Conservation (phyloP, 2,329 filamentous ascomycete species). For the Magnaporthiopsis poae region DNA sequence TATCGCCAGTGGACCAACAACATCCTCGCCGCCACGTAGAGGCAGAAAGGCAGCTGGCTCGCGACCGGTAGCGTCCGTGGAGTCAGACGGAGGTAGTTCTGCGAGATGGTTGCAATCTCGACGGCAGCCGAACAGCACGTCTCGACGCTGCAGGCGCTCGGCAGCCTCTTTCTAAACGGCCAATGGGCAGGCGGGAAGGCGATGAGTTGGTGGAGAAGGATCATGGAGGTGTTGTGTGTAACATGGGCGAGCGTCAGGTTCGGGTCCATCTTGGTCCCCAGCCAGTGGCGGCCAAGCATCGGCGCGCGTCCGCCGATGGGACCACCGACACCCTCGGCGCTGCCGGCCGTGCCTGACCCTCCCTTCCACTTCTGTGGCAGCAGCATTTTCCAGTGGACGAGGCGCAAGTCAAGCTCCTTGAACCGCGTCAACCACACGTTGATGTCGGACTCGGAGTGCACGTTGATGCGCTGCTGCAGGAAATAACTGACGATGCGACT, state of each 20-base stretch:
- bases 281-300: neutral
- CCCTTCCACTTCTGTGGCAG: constrained; percentile 16
- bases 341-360: neutral
- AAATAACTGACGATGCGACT: constrained; percentile 27
- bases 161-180: constrained; percentile 24
- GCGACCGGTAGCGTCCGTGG: constrained; percentile 17
- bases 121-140: constrained; percentile 36
- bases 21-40: constrained; percentile 34
- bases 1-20: constrained; percentile 26
- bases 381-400: constrained; percentile 23
- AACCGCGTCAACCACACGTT: constrained; percentile 29
- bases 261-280: constrained; percentile 30
- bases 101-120: constrained; percentile 35
- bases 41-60: constrained; percentile 35
- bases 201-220: constrained; percentile 38
- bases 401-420: constrained; percentile 28
- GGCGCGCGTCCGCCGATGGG: neutral
- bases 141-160: constrained; percentile 36
- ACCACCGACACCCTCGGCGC: neutral
- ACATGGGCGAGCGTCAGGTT: constrained; percentile 39
- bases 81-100: constrained; percentile 34
- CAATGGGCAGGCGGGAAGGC: constrained; percentile 28
- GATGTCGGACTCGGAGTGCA: constrained; percentile 16
- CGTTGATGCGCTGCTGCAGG: constrained; percentile 24
- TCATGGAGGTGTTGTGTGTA: constrained; percentile 40